A percentile compares a stretch with the other conserved stretches of the same genome.
Evolutionary conservation across 352 stramenopile species (phyloP).

Genomic region (Phytophthora agathidicida): DNA sequence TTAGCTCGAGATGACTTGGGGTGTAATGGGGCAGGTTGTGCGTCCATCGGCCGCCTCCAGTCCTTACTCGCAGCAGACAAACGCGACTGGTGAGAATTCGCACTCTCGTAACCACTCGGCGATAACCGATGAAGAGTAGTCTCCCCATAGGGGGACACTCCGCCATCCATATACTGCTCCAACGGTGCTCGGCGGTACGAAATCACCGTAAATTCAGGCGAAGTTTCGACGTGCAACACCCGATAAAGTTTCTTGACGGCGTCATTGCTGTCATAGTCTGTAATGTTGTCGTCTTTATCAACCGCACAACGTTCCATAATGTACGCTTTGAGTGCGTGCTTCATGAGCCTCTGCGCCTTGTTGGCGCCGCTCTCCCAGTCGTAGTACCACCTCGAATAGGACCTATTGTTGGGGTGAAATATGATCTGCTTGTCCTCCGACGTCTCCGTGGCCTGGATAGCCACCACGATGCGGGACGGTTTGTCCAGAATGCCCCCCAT

Average conservation of each 20-base stretch:
- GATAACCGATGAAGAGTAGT: background rate
- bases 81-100: background rate
- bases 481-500: slow-evolving; percentile 57
- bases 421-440: slow-evolving; percentile 34
- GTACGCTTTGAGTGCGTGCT: slow-evolving; percentile 70
- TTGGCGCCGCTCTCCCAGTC: slow-evolving; percentile 77
- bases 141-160: background rate
- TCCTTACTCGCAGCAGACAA: background rate
- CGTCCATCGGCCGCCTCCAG: background rate
- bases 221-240: slow-evolving; percentile 53
- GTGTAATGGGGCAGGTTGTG: background rate
- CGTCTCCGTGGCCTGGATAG: slow-evolving; percentile 2
- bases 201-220: slow-evolving; percentile 73
- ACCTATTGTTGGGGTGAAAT: slow-evolving; percentile 61
- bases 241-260: slow-evolving; percentile 42
- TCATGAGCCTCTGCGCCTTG: slow-evolving; percentile 72
- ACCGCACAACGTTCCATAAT: slow-evolving; percentile 51
- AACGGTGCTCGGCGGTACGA: slow-evolving; percentile 66
- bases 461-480: too few species aligned
- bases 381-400: slow-evolving; percentile 68
- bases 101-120: background rate
- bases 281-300: slow-evolving; percentile 43
- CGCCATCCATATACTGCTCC: slow-evolving; percentile 8
- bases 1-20: background rate
- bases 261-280: slow-evolving; percentile 10